phyloP scores from a whole-genome alignment of 768 basidiomycete species.

The Leucocoprinus birnbaumii region DNA sequence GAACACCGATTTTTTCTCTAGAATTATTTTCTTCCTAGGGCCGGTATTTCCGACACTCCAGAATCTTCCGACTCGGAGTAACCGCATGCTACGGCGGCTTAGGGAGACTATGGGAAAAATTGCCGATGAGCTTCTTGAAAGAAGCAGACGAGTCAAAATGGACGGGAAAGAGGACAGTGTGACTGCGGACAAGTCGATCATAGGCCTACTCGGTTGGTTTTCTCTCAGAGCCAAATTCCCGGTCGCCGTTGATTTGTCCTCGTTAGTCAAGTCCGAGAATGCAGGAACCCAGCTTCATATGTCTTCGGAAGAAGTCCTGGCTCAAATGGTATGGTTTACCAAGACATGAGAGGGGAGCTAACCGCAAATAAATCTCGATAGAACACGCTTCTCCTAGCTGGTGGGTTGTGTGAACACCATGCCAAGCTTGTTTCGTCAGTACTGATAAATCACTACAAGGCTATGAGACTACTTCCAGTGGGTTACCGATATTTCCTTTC shows the following conservation, averaged over 20 bases:
- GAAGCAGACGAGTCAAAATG: conserved; percentile 27
- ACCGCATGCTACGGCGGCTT: conserved; percentile 26
- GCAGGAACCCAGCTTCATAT: conserved; percentile 27
- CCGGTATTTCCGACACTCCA: conserved; percentile 32
- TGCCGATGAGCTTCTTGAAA: conserved; percentile 34
- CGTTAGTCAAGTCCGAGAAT: conserved; percentile 33
- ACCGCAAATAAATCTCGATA: no score
- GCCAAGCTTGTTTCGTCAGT: neutral
- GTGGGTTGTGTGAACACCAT: conserved; percentile 16
- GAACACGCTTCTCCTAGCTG: conserved; percentile 36
- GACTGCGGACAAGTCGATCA: conserved; percentile 35
- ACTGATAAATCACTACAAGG: conserved; percentile 25
- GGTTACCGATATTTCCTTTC: conserved; percentile 9
- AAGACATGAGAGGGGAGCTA: no score
- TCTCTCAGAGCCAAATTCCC: neutral
- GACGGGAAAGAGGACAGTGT: conserved; percentile 19
- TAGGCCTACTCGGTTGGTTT: conserved; percentile 31
- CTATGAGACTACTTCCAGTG: conserved; percentile 54
- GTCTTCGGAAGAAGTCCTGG: conserved; percentile 33
- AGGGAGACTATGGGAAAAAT: conserved; percentile 33
- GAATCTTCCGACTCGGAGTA: conserved; percentile 33
- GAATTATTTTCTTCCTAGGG: conserved; percentile 31
- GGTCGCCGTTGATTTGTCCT: neutral
- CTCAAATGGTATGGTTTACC: conserved; percentile 23
- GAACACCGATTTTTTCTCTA: conserved; percentile 24